Base-by-base conservation (phyloP, 2,329 filamentous ascomycete species). In the Fusarium coicis region DNA sequence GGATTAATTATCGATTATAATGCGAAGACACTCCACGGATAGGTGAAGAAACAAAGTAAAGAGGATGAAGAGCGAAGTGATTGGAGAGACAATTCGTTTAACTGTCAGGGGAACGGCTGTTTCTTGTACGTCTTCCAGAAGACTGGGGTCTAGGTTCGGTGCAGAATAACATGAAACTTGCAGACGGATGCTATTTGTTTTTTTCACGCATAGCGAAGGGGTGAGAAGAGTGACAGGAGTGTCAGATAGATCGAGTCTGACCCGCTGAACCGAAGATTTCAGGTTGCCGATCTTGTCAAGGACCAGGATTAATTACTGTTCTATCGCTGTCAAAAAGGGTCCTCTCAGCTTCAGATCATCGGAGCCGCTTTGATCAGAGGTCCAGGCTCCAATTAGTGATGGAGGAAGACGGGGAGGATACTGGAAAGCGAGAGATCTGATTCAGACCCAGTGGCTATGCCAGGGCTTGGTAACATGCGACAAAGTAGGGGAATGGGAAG, bases 1-100 rank as follows among this genome's bases (percentile, higher is more conserved):
- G 55, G 61, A 46, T 52, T 66, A 66, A 76, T 77, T 77, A 77
- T 60, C 39, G 70, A 77, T 77, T 76, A 77, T 52, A 65, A 63
- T 63, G 67, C 28, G 40, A 61, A 59, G 55, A 34, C n/a, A 59
- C 55, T 66, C 55, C 63, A 56, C 46, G 55, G 53, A 60, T 44
- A 52, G 39, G 32, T 47, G 46, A 66, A 53, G 57, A 52, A 68
- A 44, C 50, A 28, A 50, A 67, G 55, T 46, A 37, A 40, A 58
- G 59, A 46, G 32, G 39, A 64, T 42, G 42, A 64, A 74, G 39
- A 58, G 46, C 37, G 39, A 54, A 68, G 55, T 63, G 61, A 62
- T 74, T 73, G 42, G 63, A 63, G 74, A 70, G 68, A 58, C 54
- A 55, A 62, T 58, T 59, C 49, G 67, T 60, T 53, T 62, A 67